Percentiles rank a stretch among this genome's conserved stretches.
These are phyloP conservation scores for Entelexis paramagnoliae DNA, from an alignment of 1,139 yeast species.

Conservation along the genomic window DNA sequence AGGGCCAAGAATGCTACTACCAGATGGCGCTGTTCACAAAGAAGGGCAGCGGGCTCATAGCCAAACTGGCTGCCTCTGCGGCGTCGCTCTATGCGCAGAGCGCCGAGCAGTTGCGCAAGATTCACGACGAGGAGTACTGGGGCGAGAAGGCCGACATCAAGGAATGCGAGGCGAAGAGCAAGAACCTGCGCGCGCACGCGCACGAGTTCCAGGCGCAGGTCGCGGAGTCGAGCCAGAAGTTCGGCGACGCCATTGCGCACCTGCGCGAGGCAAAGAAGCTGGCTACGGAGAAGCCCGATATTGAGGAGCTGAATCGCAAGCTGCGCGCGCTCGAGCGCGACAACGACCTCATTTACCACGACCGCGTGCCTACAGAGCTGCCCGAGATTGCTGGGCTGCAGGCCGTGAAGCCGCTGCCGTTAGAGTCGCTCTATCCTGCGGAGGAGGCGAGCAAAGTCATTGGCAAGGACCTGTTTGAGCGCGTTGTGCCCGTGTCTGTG, in stretches of 20 bases:
- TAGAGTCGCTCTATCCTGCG: slow-evolving; percentile 44
- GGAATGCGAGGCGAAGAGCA: slow-evolving; percentile 37
- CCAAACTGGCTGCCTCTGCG: slow-evolving; percentile 62
- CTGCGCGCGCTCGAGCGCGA: slow-evolving; percentile 51
- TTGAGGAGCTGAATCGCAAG: slow-evolving; percentile 33
- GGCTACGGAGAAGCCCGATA: slow-evolving; percentile 13
- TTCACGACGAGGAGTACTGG: slow-evolving; percentile 44
- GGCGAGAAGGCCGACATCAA: slow-evolving; percentile 43
- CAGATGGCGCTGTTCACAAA: slow-evolving; percentile 44
- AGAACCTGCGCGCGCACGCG: slow-evolving; percentile 41
- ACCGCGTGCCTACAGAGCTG: slow-evolving; percentile 37
- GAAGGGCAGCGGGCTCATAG: slow-evolving; percentile 47
- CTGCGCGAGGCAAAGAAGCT: slow-evolving; percentile 40
- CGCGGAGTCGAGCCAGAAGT: slow-evolving; percentile 43
- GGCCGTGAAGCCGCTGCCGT: slow-evolving; percentile 56
- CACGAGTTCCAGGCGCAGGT: slow-evolving; percentile 42
- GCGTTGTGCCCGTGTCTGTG: slow-evolving; percentile 74
- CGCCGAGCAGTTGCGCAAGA: slow-evolving; percentile 36
- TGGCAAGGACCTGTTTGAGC: slow-evolving; percentile 52
- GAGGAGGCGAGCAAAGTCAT: slow-evolving; percentile 41
- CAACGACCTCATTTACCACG: slow-evolving; percentile 84
- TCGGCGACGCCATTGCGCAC: slow-evolving; percentile 71
- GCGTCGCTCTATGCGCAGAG: slow-evolving; percentile 48
- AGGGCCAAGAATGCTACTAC: slow-evolving; percentile 77
- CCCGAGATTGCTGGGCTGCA: slow-evolving; percentile 59